These are phyloP conservation scores for Boletellus deceptivus DNA, from an alignment of 1,284 basidiomycete genomes.

Conservation along the genomic window DNA sequence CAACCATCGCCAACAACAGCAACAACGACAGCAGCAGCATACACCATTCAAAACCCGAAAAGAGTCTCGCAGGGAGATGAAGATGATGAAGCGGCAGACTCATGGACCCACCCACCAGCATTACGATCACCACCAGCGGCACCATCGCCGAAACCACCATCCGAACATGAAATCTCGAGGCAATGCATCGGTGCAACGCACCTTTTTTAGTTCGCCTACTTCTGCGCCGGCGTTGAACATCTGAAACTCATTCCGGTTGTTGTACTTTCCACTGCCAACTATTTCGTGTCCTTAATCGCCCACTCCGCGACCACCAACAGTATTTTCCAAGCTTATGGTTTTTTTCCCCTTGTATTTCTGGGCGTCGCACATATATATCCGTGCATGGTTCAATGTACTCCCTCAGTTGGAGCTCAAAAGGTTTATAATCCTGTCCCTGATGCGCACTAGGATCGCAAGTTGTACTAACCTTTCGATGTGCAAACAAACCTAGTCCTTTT, in stretches of 20 bases:
- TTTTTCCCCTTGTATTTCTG: conserved; percentile 16
- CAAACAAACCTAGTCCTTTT: conserved; percentile 6
- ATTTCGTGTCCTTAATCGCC: conserved; percentile 10
- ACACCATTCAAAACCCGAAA: conserved; percentile 49
- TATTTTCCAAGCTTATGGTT: conserved; percentile 9
- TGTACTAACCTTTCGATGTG: conserved; percentile 9
- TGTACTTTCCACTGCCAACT: conserved; percentile 22
- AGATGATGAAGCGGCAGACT: conserved; percentile 59
- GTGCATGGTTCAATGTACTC: conserved; percentile 13
- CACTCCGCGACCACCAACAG: conserved; percentile 11
- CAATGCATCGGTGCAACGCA: conserved; percentile 58
- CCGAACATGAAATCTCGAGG: conserved; percentile 67
- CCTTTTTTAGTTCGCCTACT: conserved; percentile 41
- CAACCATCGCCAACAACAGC: conserved; percentile 37
- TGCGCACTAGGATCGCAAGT: conserved; percentile 1
- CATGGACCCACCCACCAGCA: conserved; percentile 39
- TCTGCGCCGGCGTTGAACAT: conserved; percentile 32
- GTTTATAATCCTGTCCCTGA: neutral
- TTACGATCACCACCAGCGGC: conserved; percentile 37
- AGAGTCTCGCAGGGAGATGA: conserved; percentile 60
- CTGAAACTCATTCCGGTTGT: conserved; percentile 19
- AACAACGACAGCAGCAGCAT: conserved; percentile 38
- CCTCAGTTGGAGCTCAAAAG: conserved; percentile 8
- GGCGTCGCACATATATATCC: conserved; percentile 23
- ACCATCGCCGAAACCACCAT: conserved; percentile 43